Conservation (phyloP, 2,329 filamentous ascomycete genomes). For the Endoconidiophora polonica region DNA sequence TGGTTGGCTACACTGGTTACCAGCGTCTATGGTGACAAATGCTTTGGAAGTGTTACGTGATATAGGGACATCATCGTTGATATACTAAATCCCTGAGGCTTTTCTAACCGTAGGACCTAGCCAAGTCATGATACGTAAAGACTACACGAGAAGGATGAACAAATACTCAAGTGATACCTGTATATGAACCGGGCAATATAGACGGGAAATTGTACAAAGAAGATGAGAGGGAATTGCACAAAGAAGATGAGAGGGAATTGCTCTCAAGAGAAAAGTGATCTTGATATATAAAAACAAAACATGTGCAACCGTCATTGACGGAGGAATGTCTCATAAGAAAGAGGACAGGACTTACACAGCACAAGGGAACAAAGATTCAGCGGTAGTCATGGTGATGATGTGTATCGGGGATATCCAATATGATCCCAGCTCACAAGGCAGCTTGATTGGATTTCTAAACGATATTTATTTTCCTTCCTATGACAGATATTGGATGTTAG, state of each 20-base stretch:
- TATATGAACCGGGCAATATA: not conserved
- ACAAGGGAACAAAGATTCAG: slow-evolving; percentile 41
- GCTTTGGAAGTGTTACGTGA: too few relatives aligned
- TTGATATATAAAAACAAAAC: not conserved
- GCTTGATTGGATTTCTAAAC: not conserved
- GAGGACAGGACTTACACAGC: slow-evolving; percentile 35
- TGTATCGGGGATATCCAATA: slow-evolving; percentile 8
- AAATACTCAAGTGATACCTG: not conserved
- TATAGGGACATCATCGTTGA: too few relatives aligned
- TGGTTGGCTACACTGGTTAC: too few relatives aligned
- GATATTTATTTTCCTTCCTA: too few relatives aligned
- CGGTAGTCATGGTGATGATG: slow-evolving; percentile 23
- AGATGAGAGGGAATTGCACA: not conserved
- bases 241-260: slow-evolving; percentile 12
- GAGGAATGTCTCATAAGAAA: slow-evolving; percentile 12
- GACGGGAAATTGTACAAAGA: not conserved
- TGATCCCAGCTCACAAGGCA: slow-evolving; percentile 2
- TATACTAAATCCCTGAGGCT: too few relatives aligned
- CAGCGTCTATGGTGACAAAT: not conserved
- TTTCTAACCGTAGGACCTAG: too few relatives aligned
- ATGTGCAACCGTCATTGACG: not conserved
- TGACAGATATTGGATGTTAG: too few relatives aligned
- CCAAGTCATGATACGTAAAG: not conserved
- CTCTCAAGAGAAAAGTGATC: slow-evolving; percentile 6
- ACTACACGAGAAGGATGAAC: not conserved